Evolutionary conservation across 2,329 filamentous ascomycete genomes (phyloP).

Genomic region (Dactylellina cionopaga): DNA sequence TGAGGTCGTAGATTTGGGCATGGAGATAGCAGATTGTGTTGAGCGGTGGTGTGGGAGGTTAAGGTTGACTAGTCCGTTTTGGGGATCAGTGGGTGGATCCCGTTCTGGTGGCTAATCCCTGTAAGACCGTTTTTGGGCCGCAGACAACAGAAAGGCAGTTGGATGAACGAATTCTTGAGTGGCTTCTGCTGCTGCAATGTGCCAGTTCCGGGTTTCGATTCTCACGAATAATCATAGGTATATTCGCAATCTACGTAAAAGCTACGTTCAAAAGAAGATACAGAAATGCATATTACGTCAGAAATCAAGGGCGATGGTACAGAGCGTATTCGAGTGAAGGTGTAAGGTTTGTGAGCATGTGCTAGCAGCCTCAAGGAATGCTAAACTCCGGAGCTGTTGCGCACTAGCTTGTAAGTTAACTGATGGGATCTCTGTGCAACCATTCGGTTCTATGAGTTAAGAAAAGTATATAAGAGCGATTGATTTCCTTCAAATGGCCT

Average conservation of each 20-base stretch:
- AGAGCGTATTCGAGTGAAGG: too few species aligned
- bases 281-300: too few species aligned
- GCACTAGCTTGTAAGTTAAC: neutral
- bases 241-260: too few species aligned
- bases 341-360: neutral
- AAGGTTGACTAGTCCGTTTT: conserved; percentile 23
- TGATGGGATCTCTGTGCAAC: neutral
- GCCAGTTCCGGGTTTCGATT: neutral
- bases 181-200: neutral
- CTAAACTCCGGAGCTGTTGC: conserved; percentile 26
- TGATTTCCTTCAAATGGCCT: neutral
- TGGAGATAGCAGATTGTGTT: conserved; percentile 41
- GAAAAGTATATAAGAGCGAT: conserved; percentile 43
- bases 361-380: neutral
- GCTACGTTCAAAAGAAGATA: too few species aligned
- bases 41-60: conserved; percentile 4
- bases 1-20: neutral
- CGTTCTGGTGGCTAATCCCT: neutral
- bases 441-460: neutral
- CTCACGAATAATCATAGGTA: too few species aligned
- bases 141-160: too few species aligned
- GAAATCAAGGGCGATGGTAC: too few species aligned
- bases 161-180: too few species aligned
- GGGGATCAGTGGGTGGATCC: conserved; percentile 5
- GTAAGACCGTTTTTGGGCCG: neutral